Evolutionary conservation across 2,329 filamentous ascomycete species (phyloP).

Genomic region (Penicillium thymicola): DNA sequence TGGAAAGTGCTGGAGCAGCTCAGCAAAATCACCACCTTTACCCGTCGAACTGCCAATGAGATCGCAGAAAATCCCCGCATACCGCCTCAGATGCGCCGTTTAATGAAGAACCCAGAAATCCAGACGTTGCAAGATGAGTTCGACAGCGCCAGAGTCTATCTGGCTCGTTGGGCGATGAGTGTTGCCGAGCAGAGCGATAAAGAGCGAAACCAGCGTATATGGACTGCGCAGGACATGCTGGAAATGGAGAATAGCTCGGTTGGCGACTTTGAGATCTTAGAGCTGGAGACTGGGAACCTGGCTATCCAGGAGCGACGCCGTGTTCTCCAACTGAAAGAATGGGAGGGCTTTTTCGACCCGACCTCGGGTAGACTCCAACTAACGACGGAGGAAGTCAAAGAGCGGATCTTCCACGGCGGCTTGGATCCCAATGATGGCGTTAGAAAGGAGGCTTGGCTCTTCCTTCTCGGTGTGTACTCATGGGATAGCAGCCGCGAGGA

Average conservation of each 20-base stretch:
- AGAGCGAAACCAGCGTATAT: constrained; percentile 80
- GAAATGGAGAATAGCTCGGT: constrained; percentile 93
- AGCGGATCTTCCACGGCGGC: constrained; percentile 94
- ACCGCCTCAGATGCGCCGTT: constrained; percentile 78
- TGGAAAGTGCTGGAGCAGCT: constrained; percentile 98
- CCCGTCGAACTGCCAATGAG: constrained; percentile 83
- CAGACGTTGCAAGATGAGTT: constrained; percentile 96
- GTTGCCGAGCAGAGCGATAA: constrained; percentile 95
- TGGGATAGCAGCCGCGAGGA: constrained; percentile 91
- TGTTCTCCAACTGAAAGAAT: constrained; percentile 76
- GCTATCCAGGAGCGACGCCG: constrained; percentile 74
- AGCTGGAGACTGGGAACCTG: constrained; percentile 69
- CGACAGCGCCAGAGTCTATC: constrained; percentile 89
- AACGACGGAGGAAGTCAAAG: constrained; percentile 90
- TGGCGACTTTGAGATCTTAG: constrained; percentile 91
- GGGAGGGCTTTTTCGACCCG: constrained; percentile 84
- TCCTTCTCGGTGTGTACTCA: constrained; percentile 83
- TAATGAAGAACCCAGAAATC: constrained; percentile 89
- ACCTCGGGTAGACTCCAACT: constrained; percentile 70
- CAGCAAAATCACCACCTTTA: constrained; percentile 96
- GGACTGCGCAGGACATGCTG: constrained; percentile 87
- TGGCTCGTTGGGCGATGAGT: constrained; percentile 97
- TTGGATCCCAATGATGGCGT: constrained; percentile 85
- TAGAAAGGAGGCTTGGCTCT: constrained; percentile 94
- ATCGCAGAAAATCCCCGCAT: constrained; percentile 87